These are phyloP conservation scores for Pseudocercospora eumusae DNA, from an alignment of 2,329 filamentous ascomycete species.

Conservation along the genomic window DNA sequence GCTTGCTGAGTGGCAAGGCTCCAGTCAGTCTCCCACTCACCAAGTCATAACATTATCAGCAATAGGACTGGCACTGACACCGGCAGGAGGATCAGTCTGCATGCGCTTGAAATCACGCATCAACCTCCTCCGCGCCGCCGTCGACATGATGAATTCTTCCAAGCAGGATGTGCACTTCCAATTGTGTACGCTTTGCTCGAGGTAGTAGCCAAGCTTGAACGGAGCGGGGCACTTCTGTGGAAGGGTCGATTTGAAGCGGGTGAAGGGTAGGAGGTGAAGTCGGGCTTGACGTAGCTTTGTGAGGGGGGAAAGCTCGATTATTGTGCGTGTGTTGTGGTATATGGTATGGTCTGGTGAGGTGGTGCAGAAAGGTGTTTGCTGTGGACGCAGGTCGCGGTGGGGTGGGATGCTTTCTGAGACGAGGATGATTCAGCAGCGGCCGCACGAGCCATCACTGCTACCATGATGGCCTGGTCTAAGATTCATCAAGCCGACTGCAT, in stretches of 20 bases:
- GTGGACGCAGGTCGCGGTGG: background rate
- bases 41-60: constrained; percentile 98
- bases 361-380: background rate
- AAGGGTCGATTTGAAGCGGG: background rate
- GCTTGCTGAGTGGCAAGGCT: background rate
- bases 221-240: background rate
- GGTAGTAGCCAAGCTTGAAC: background rate
- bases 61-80: constrained; percentile 92
- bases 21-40: constrained; percentile 52
- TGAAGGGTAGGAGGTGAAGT: background rate
- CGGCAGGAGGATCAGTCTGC: constrained; percentile 97
- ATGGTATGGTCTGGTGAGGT: background rate
- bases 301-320: background rate
- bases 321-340: background rate
- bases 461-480: too few species aligned
- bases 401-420: background rate
- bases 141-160: constrained; percentile 68
- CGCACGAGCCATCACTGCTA: background rate
- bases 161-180: background rate
- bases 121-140: constrained; percentile 87
- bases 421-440: background rate
- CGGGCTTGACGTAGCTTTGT: background rate
- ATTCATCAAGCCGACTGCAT: too few species aligned
- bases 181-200: background rate
- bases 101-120: constrained; percentile 99